A percentile compares a stretch with the other conserved stretches of the same genome.
phyloP scores from a whole-genome alignment of 1,284 basidiomycete species.

The Cryptococcus jaspeensis region DNA sequence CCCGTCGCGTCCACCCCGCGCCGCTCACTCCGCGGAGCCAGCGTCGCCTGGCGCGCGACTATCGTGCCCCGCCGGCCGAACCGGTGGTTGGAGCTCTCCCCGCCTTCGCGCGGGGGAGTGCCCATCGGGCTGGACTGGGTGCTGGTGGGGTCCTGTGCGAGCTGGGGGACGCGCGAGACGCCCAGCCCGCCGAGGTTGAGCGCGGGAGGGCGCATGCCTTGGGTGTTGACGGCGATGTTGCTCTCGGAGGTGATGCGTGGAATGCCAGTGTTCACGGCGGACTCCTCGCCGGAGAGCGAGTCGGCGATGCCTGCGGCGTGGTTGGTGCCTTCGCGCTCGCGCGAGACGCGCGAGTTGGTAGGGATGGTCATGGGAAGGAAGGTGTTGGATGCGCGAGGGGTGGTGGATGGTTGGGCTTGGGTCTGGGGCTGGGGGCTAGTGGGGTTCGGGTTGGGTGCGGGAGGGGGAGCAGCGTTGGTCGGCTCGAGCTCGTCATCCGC shows the following conservation, averaged over 20 bases:
- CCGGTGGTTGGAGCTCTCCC: slow-evolving; percentile 13
- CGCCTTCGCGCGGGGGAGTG: slow-evolving; percentile 32
- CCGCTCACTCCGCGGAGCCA: slow-evolving; percentile 29
- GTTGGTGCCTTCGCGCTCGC: slow-evolving; percentile 20
- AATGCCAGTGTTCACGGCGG: slow-evolving; percentile 12
- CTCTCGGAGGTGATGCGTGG: slow-evolving; percentile 41
- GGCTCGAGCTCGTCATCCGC: not conserved
- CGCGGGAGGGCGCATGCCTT: slow-evolving; percentile 16
- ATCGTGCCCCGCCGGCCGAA: slow-evolving; percentile 39
- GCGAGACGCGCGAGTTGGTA: slow-evolving; percentile 30
- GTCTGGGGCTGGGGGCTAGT: not conserved
- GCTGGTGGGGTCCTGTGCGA: slow-evolving; percentile 35
- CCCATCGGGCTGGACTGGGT: slow-evolving; percentile 49
- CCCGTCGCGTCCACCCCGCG: slow-evolving; percentile 1
- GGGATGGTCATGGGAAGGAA: slow-evolving; percentile 38
- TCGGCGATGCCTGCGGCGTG: not conserved
- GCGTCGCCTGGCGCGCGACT: slow-evolving; percentile 36
- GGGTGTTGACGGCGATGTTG: slow-evolving; percentile 23
- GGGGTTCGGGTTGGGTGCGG: not conserved
- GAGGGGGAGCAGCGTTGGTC: not conserved
- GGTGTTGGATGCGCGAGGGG: slow-evolving; percentile 38
- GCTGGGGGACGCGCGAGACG: slow-evolving; percentile 31
- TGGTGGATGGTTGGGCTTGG: slow-evolving; percentile 30
- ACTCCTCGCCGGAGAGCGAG: slow-evolving; percentile 33
- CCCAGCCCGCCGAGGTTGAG: slow-evolving; percentile 19